phyloP scores from a whole-genome alignment of 805 yeast species.

The Lipomyces spencermartinsiae region DNA sequence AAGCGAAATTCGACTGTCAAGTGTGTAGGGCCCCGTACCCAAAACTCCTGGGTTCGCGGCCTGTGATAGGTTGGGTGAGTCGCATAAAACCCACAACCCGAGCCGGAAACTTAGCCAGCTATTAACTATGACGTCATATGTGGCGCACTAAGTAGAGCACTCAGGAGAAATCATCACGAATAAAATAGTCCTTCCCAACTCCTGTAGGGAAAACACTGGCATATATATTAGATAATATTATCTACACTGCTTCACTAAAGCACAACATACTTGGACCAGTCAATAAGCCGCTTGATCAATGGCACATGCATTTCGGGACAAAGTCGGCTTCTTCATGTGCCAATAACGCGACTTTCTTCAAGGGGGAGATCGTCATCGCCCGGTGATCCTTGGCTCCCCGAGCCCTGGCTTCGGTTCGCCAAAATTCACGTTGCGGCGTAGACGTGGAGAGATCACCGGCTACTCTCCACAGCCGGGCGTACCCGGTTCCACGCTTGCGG shows the following conservation, averaged over 20 bases:
- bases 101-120: background rate
- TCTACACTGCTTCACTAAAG: too few relatives aligned
- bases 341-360: background rate
- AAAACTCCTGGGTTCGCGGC: background rate
- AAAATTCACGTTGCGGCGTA: background rate
- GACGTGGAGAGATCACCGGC: background rate
- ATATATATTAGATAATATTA: too few relatives aligned
- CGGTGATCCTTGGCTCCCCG: background rate
- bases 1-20: too few relatives aligned
- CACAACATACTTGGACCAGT: background rate
- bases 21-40: background rate
- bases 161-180: too few relatives aligned
- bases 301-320: background rate
- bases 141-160: too few relatives aligned
- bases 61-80: slow-evolving; percentile 1
- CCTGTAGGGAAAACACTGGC: too few relatives aligned
- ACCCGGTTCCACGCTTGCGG: background rate
- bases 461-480: background rate
- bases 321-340: background rate
- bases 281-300: too few relatives aligned
- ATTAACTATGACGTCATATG: background rate
- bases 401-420: background rate
- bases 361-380: background rate
- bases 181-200: too few relatives aligned
- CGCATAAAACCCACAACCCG: background rate